Evolutionary conservation across 371 early-diverging fungal genomes (phyloP), one percentile per base, ranked within the genome.

Genomic region (Syncephalastrum contaminatum): DNA sequence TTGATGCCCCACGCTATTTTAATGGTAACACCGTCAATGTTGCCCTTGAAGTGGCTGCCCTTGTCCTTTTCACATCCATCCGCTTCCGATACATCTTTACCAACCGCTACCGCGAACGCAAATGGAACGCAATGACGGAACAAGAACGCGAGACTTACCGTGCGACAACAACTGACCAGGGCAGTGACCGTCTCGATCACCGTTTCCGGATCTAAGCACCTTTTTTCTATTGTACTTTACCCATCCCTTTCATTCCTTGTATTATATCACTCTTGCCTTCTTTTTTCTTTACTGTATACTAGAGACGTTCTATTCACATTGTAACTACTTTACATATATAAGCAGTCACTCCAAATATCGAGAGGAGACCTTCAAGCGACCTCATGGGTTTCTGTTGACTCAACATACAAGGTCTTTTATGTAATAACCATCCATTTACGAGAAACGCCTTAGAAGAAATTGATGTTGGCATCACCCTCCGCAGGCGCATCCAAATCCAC

Each of bases 401-500:
- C 36, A 30, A 30, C 2, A 30, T 10, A 30, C 10, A 30, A 30
- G 10, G 36, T 30, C 36, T 8, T 30, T 30, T 30, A 30, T 30
- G 36, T 30, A 30, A 30, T 30, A 30, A 30, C 36, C 36, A 30
- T 12, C 36, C 36, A 30, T 30, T 30, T 2, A 30, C 36, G 6
- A 30, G 36, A 30, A 30, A 30, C 36, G 10, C 36, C 36, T 30
- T 10, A 30, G 12, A 30, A 30, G 36, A 30, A 30, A 30, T 12
- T 30, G 36, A 84, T 70, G 63, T 91, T 88, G 16, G 87, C 69
- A 48, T 89, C 92, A 30, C 91, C 92, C 65, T 89, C 91, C 15
- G 88, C 90, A 6, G 94, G 94, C 27, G 91, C 92, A 73, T 94
- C 94, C 56, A 93, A 66, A 58, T 94, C 94, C 43, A 93, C 89